Evolutionary conservation across 129 eudicot species (phyloP).

Genomic region (Centella asiatica): DNA sequence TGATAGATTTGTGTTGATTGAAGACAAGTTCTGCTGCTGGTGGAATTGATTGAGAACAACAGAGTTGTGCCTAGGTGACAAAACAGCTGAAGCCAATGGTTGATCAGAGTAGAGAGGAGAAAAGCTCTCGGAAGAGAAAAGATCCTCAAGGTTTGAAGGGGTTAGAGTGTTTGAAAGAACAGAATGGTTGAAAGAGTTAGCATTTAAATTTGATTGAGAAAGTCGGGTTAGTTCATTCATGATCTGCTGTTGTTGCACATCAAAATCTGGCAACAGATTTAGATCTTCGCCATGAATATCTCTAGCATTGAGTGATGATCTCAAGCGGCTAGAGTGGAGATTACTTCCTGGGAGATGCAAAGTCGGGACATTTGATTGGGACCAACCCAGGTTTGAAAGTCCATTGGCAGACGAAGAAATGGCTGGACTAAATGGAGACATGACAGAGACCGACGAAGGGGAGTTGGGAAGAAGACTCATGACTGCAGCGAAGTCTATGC

Average conservation of each 20-base stretch:
- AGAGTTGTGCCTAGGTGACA: constrained; percentile 52
- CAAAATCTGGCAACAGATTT: constrained; percentile 23
- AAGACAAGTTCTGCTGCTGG: constrained; percentile 61
- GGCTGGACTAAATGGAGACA: constrained; percentile 45
- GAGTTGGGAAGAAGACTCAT: constrained; percentile 52
- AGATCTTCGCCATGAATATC: constrained; percentile 44
- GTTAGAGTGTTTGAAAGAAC: constrained; percentile 31
- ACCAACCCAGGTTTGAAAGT: constrained; percentile 41
- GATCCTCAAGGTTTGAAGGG: constrained; percentile 67
- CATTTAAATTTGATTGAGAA: constrained; percentile 8
- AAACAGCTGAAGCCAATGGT: constrained; percentile 31
- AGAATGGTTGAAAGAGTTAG: constrained; percentile 28
- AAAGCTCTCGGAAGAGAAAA: constrained; percentile 47
- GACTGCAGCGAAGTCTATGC: constrained; percentile 62
- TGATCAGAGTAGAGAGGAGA: constrained; percentile 54
- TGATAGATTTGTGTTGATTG: constrained; percentile 54
- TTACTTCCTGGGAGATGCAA: constrained; percentile 62
- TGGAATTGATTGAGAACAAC: constrained; percentile 59
- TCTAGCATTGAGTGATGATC: constrained; percentile 67
- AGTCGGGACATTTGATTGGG: constrained; percentile 53
- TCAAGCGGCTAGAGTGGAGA: constrained; percentile 59
- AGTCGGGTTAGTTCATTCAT: constrained; percentile 32
- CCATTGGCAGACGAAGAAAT: constrained; percentile 56
- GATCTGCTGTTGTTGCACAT: constrained; percentile 37
- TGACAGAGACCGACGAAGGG: constrained; percentile 22